phyloP scores from a whole-genome alignment of 768 basidiomycete species.

The Fibroporia radiculosa region DNA sequence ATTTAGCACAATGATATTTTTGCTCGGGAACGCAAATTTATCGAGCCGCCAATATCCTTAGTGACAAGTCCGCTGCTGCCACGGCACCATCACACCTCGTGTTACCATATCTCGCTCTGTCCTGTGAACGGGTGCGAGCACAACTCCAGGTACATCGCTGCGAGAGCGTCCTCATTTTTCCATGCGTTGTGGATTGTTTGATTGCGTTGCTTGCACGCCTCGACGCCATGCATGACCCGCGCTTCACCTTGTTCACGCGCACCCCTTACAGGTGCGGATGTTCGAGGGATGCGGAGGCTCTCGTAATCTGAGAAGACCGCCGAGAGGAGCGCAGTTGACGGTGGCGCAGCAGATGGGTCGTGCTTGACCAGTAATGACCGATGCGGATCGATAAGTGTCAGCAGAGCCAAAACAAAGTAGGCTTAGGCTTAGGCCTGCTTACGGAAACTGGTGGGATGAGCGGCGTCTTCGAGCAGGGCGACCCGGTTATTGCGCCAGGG shows the following conservation, averaged over 20 bases:
- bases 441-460: conserved; percentile 38
- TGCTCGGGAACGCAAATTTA: background rate
- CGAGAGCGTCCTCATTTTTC: background rate
- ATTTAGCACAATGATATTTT: too few relatives aligned
- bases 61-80: too few relatives aligned
- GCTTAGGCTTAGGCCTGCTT: conserved; percentile 39
- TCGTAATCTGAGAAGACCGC: conserved; percentile 28
- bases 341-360: conserved; percentile 20
- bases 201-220: conserved; percentile 24
- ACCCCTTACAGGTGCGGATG: conserved; percentile 26
- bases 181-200: conserved; percentile 12
- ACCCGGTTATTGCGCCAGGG: conserved; percentile 35
- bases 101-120: conserved; percentile 5
- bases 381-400: too few relatives aligned
- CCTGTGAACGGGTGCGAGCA: conserved; percentile 1
- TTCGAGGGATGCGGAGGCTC: conserved; percentile 26
- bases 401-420: conserved; percentile 26
- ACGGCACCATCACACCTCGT: too few relatives aligned
- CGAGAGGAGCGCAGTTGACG: conserved; percentile 21
- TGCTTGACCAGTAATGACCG: conserved; percentile 26
- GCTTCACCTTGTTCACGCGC: conserved; percentile 28
- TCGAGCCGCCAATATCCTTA: too few relatives aligned
- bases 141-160: background rate
- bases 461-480: conserved; percentile 36
- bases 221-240: conserved; percentile 27